Conservation (phyloP, 2,329 filamentous ascomycete genomes). For the Xylaria sp. region DNA sequence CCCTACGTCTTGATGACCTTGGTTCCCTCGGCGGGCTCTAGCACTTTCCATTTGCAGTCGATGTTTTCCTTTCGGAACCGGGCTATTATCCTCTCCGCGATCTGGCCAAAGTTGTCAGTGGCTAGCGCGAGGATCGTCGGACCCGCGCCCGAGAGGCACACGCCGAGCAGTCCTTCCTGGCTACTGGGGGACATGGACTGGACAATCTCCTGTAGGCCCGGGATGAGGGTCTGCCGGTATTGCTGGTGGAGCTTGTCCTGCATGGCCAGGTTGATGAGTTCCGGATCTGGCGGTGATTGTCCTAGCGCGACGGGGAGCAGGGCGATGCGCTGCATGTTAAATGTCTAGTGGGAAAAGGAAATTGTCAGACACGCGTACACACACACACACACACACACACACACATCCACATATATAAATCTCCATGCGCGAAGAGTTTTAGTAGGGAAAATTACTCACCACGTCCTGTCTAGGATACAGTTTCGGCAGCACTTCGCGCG, state of each 20-base stretch:
- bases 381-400: neutral
- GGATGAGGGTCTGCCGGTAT: conserved; percentile 91
- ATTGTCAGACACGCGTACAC: conserved; percentile 14
- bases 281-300: conserved; percentile 87
- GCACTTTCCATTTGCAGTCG: conserved; percentile 83
- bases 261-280: conserved; percentile 97
- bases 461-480: conserved; percentile 85
- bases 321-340: conserved; percentile 94
- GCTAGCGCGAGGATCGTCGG: conserved; percentile 95
- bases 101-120: conserved; percentile 87
- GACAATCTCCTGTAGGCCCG: conserved; percentile 89
- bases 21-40: conserved; percentile 85
- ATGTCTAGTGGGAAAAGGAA: conserved; percentile 62
- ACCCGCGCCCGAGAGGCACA: conserved; percentile 93
- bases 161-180: conserved; percentile 89
- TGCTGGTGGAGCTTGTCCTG: conserved; percentile 98
- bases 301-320: conserved; percentile 90
- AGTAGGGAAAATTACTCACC: conserved; percentile 61
- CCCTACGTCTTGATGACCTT: conserved; percentile 43
- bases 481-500: conserved; percentile 84
- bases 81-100: conserved; percentile 81
- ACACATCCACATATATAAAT: neutral
- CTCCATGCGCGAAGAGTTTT: neutral
- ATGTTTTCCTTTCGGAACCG: conserved; percentile 80
- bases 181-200: conserved; percentile 88